A percentile compares a stretch with the other conserved stretches of the same genome.
Conservation (phyloP, 208 protist species). For the Spironucleus salmonicida region DNA sequence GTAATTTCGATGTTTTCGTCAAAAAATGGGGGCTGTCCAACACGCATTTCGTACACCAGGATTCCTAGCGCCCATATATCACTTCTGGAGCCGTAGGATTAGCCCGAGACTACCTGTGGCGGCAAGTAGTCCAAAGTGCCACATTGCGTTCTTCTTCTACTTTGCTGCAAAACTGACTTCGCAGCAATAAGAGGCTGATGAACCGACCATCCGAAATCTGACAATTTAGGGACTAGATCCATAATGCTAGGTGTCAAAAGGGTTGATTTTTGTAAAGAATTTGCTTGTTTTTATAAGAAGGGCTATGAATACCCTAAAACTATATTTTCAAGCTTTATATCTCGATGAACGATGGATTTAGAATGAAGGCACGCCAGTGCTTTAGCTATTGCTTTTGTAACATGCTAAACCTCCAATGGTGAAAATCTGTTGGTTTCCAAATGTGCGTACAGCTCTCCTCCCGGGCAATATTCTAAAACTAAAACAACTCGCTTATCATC, state of each 20-base stretch:
- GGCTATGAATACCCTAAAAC: neutral
- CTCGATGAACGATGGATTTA: conserved; percentile 14
- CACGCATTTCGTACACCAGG: conserved; percentile 44
- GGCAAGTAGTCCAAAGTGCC: conserved; percentile 53
- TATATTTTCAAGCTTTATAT: conserved; percentile 19
- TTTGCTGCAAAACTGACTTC: no score
- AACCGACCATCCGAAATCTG: conserved; percentile 28
- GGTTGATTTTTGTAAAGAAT: no score
- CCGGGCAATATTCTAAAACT: neutral
- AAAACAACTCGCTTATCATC: neutral
- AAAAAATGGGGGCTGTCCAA: conserved; percentile 45
- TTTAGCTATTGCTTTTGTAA: neutral
- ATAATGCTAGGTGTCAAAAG: no score
- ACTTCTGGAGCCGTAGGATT: conserved; percentile 39
- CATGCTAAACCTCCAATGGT: neutral
- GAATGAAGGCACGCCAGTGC: neutral
- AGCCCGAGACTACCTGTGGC: conserved; percentile 46
- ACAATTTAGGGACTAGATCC: neutral
- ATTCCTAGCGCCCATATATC: conserved; percentile 51
- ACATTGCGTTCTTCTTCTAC: conserved; percentile 42
- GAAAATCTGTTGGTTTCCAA: neutral
- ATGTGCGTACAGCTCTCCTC: neutral
- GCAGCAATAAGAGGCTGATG: neutral
- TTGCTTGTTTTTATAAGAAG: no score
- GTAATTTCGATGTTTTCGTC: conserved; percentile 28